Conservation (phyloP, 345 rosid genomes). For the Pugionium cornutum region DNA sequence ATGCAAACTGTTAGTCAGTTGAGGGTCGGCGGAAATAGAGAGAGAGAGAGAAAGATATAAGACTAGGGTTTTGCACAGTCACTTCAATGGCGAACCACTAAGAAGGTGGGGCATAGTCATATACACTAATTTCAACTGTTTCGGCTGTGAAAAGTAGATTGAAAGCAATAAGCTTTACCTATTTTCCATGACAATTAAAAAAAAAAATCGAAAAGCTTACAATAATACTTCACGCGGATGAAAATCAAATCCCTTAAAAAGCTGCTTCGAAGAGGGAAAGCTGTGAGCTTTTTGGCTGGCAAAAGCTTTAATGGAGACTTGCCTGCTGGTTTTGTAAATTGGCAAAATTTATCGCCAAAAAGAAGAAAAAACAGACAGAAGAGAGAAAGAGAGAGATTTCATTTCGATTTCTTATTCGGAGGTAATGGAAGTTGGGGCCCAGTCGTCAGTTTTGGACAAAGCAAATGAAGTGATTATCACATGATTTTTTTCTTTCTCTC, state of each 20-base stretch:
- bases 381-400: conserved; percentile 30
- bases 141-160: conserved; percentile 27
- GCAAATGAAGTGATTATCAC: conserved; percentile 38
- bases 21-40: conserved; percentile 35
- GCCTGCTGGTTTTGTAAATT: conserved; percentile 25
- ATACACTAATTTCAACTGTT: conserved; percentile 36
- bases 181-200: conserved; percentile 2
- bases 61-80: conserved; percentile 39
- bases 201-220: conserved; percentile 9
- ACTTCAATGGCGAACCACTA: conserved; percentile 45
- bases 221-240: conserved; percentile 26
- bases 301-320: conserved; percentile 39
- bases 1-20: conserved; percentile 37
- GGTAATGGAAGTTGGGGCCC: conserved; percentile 41
- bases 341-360: conserved; percentile 6
- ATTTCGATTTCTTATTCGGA: conserved; percentile 7
- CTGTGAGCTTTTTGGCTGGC: conserved; percentile 37
- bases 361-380: not conserved
- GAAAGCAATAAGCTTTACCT: conserved; percentile 26
- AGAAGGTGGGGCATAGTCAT: conserved; percentile 38
- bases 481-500: not conserved
- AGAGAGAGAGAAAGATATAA: conserved; percentile 21
- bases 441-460: conserved; percentile 35
- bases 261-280: conserved; percentile 28
- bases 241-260: conserved; percentile 23